A percentile compares a stretch with the other conserved stretches of the same genome.
Conservation (phyloP, 1,284 basidiomycete genomes). For the Peniophora sp. region DNA sequence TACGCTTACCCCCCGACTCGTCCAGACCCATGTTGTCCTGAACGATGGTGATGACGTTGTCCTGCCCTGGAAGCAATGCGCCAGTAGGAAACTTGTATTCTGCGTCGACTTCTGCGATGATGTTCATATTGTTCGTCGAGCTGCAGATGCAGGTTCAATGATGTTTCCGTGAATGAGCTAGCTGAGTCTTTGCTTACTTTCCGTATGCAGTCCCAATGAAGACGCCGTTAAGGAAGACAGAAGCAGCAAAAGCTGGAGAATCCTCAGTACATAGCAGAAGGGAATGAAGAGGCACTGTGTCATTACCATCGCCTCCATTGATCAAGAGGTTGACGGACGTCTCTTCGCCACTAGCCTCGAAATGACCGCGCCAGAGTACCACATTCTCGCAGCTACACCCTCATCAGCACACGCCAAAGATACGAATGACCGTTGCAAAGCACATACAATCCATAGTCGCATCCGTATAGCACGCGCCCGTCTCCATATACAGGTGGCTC, state of each 20-base stretch:
- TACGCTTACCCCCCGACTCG: conserved; percentile 41
- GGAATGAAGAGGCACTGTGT: not conserved
- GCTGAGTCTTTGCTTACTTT: conserved; percentile 42
- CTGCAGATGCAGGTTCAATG: conserved; percentile 20
- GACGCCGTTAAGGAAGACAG: conserved; percentile 70
- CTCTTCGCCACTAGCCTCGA: conserved; percentile 48
- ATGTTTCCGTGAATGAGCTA: not conserved
- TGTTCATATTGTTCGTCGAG: conserved; percentile 53
- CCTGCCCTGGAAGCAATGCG: conserved; percentile 37
- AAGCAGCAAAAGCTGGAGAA: conserved; percentile 66
- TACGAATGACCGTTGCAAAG: not conserved
- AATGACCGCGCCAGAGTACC: conserved; percentile 77
- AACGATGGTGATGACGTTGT: conserved; percentile 67
- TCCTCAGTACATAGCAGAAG: not conserved
- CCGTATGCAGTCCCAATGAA: conserved; percentile 68
- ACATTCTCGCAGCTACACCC: conserved; percentile 61
- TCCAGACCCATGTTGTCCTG: conserved; percentile 78
- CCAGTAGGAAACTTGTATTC: conserved; percentile 53
- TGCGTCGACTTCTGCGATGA: conserved; percentile 56
- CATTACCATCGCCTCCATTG: conserved; percentile 68
- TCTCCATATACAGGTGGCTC: conserved; percentile 64
- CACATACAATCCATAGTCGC: conserved; percentile 77
- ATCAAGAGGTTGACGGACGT: conserved; percentile 64
- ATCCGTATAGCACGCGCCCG: conserved; percentile 68
- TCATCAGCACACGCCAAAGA: not conserved